A percentile compares a stretch with the other conserved stretches of the same genome.
Conservation (phyloP, 495 filamentous ascomycete genomes). For the Polyplosphaeria fusca region DNA sequence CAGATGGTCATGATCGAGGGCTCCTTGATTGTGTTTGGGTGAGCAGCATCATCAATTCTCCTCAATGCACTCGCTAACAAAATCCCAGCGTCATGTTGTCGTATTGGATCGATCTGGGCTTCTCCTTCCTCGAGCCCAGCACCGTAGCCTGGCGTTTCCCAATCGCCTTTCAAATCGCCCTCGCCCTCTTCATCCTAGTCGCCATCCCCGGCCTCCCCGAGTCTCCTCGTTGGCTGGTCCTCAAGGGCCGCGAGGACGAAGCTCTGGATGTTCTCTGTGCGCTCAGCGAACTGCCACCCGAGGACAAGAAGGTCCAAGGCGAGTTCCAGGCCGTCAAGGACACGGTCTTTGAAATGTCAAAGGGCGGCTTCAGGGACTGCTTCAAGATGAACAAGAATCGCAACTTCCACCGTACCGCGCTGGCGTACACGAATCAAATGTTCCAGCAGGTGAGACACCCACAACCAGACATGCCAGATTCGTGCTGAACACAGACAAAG, state of each 20-base stretch:
- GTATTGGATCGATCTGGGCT: conserved; percentile 45
- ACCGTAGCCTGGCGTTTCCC: conserved; percentile 49
- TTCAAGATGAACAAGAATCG: conserved; percentile 71
- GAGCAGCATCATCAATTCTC: too few relatives aligned
- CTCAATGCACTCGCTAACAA: too few relatives aligned
- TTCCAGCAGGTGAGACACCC: conserved; percentile 62
- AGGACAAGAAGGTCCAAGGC: conserved; percentile 55
- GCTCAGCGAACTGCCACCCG: conserved; percentile 52
- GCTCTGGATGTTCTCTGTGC: conserved; percentile 60
- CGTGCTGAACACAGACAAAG: not conserved
- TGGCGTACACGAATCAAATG: conserved; percentile 74
- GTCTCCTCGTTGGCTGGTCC: conserved; percentile 47
- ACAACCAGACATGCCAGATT: not conserved
- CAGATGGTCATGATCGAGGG: conserved; percentile 43
- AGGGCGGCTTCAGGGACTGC: conserved; percentile 62
- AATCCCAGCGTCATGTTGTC: conserved; percentile 33
- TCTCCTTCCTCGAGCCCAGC: conserved; percentile 47
- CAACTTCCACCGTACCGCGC: conserved; percentile 67
- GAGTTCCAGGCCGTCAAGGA: conserved; percentile 73
- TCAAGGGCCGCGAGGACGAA: conserved; percentile 67
- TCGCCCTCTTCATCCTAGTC: conserved; percentile 40
- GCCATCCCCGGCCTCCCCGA: conserved; percentile 43
- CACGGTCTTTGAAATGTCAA: conserved; percentile 67
- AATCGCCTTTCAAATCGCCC: conserved; percentile 47
- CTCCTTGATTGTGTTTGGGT: too few relatives aligned